Evolutionary conservation across 148 eudicot genomes (phyloP).

Genomic region (Chenopodium album): DNA sequence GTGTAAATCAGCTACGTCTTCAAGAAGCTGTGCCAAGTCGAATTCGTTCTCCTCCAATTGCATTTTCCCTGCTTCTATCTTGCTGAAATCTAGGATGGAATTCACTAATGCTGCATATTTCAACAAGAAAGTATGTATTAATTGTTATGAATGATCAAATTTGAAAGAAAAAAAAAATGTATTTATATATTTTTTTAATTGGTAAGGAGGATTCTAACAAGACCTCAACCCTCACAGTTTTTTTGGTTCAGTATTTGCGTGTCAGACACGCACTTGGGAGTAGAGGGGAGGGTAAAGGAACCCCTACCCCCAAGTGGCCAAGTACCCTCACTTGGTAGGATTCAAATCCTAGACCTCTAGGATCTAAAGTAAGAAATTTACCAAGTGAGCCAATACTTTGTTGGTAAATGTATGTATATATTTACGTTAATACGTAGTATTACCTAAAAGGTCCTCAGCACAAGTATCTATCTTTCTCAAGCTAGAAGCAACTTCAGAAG

Average conservation of each 20-base stretch:
- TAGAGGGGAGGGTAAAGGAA: too few relatives aligned
- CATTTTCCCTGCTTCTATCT: constrained; percentile 84
- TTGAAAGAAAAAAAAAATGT: too few relatives aligned
- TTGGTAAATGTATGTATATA: too few relatives aligned
- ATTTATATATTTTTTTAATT: not conserved
- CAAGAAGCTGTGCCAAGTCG: constrained; percentile 51
- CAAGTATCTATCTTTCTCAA: constrained; percentile 47
- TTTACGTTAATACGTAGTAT: not conserved
- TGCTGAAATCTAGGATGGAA: constrained; percentile 66
- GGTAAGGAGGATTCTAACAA: too few relatives aligned
- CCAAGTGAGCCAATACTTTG: too few relatives aligned
- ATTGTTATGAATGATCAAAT: not conserved
- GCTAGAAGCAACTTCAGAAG: constrained; percentile 47
- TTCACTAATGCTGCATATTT: constrained; percentile 54
- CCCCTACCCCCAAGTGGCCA: too few relatives aligned
- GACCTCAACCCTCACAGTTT: too few relatives aligned
- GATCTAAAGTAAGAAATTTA: too few relatives aligned
- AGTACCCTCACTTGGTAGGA: too few relatives aligned
- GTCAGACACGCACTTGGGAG: too few relatives aligned
- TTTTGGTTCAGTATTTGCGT: too few relatives aligned
- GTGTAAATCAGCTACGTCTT: constrained; percentile 64
- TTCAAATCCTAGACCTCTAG: too few relatives aligned
- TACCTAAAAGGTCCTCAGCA: constrained; percentile 64
- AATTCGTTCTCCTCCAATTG: constrained; percentile 62
- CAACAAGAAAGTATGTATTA: not conserved